Percentiles rank a stretch among this genome's conserved stretches.
Evolutionary conservation across 1,139 yeast genomes (phyloP).

Genomic region (Nakaseomyces kungkrabaensis): DNA sequence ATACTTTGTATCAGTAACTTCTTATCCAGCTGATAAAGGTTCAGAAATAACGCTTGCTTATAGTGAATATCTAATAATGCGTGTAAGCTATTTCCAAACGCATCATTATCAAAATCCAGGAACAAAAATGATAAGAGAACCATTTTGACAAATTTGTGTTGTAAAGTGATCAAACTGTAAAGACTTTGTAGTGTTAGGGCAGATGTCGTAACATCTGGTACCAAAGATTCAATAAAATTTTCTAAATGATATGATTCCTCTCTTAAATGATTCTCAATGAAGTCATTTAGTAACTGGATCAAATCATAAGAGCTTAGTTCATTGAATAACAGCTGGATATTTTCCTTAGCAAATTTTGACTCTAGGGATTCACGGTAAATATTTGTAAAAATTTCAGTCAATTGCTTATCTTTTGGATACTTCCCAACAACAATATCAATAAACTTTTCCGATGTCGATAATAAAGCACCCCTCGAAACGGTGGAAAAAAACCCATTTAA

Average conservation of each 20-base stretch:
- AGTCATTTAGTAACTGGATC: slow-evolving; percentile 14
- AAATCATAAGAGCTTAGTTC: slow-evolving; percentile 28
- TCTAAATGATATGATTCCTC: slow-evolving; percentile 2
- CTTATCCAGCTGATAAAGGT: slow-evolving; percentile 21
- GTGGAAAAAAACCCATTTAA: slow-evolving; percentile 22
- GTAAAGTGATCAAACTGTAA: slow-evolving; percentile 18
- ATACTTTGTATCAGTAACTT: slow-evolving; percentile 14
- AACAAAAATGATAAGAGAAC: slow-evolving; percentile 22
- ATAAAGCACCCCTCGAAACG: slow-evolving; percentile 15
- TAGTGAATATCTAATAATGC: slow-evolving; percentile 20
- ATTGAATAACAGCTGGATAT: slow-evolving; percentile 27
- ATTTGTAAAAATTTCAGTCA: slow-evolving; percentile 25
- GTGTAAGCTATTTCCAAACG: slow-evolving; percentile 16
- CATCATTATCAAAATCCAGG: slow-evolving; percentile 21
- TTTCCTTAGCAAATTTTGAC: slow-evolving; percentile 25
- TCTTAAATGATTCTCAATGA: slow-evolving; percentile 20
- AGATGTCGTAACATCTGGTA: slow-evolving; percentile 12
- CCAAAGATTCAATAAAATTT: slow-evolving; percentile 18
- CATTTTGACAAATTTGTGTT: slow-evolving; percentile 20
- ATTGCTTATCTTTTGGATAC: slow-evolving; percentile 12
- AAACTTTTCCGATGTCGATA: slow-evolving; percentile 13
- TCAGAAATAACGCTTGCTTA: slow-evolving; percentile 20
- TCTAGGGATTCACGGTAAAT: slow-evolving; percentile 32
- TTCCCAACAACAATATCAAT: slow-evolving; percentile 18
- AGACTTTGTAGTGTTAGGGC: slow-evolving; percentile 19